Conservation (phyloP, 106 monocot species). For the Dioscorea alata region DNA sequence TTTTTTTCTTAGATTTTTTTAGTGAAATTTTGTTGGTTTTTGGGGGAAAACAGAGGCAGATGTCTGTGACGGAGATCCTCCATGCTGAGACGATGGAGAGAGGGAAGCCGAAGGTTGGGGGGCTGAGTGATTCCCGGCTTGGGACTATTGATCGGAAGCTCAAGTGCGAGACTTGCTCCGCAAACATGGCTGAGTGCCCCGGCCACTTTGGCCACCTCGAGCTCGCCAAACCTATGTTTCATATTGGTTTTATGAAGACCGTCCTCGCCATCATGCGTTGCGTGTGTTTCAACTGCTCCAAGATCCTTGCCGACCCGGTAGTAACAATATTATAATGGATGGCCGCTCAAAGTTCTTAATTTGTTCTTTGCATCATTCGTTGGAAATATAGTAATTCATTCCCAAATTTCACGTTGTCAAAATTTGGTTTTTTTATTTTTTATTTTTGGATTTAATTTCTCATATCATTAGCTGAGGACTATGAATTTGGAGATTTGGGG, state of each 20-base stretch:
- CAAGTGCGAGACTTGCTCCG: conserved; percentile 98
- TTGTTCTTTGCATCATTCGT: too few species aligned
- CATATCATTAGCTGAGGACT: too few species aligned
- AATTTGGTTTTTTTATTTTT: too few species aligned
- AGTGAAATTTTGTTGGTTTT: neutral
- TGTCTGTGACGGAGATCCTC: conserved; percentile 89
- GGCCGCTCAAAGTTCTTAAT: too few species aligned
- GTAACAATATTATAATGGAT: neutral
- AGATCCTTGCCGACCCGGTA: conserved; percentile 93
- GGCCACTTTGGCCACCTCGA: conserved; percentile 98
- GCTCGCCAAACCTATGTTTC: conserved; percentile 99
- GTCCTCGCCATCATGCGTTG: conserved; percentile 97
- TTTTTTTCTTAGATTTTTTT: neutral
- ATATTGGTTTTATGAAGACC: conserved; percentile 95
- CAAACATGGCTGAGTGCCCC: conserved; percentile 96
- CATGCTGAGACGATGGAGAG: conserved; percentile 86
- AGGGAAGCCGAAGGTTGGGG: conserved; percentile 85
- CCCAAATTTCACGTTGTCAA: too few species aligned
- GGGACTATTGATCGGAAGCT: conserved; percentile 96
- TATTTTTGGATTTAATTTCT: too few species aligned
- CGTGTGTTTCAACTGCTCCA: conserved; percentile 98
- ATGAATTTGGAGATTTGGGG: too few species aligned
- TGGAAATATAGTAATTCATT: too few species aligned
- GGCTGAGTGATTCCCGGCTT: conserved; percentile 82
- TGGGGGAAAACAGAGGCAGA: conserved; percentile 62